Conservation (phyloP, 257 asterid genomes). For the Petunia axillaris region DNA sequence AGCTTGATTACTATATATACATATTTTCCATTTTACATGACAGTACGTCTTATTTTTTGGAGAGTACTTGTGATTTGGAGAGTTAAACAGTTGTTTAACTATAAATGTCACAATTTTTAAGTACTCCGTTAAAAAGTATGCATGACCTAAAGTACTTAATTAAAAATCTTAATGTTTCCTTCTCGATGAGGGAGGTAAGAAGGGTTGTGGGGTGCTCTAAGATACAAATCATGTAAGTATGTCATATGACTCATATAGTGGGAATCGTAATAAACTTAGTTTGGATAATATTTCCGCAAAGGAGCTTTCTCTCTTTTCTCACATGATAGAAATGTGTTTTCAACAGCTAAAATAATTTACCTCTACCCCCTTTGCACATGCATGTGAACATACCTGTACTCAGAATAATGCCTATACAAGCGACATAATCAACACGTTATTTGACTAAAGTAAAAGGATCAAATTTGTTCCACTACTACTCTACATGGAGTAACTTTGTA, state of each 20-base stretch:
- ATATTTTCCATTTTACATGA: constrained; percentile 4
- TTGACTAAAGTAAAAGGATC: neutral
- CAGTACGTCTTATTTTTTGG: neutral
- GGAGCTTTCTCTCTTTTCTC: neutral
- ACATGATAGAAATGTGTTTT: neutral
- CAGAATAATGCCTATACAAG: neutral
- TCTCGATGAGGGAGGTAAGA: neutral
- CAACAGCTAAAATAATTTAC: constrained; percentile 2
- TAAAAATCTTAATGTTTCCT: neutral
- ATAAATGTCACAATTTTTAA: neutral
- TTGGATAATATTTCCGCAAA: neutral
- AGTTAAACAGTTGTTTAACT: neutral
- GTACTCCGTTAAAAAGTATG: neutral
- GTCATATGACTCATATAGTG: too few species aligned
- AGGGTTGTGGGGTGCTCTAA: neutral
- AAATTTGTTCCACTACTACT: too few species aligned
- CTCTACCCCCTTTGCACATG: neutral
- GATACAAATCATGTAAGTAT: neutral
- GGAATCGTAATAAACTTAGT: too few species aligned
- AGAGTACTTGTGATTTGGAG: neutral
- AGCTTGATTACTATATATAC: neutral
- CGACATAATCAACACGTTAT: neutral
- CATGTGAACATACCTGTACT: neutral
- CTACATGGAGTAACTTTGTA: too few species aligned
- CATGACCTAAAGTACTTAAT: neutral